These are phyloP conservation scores for Blumeria hordei DNA, from an alignment of 2,329 filamentous ascomycete species.

Conservation along the genomic window DNA sequence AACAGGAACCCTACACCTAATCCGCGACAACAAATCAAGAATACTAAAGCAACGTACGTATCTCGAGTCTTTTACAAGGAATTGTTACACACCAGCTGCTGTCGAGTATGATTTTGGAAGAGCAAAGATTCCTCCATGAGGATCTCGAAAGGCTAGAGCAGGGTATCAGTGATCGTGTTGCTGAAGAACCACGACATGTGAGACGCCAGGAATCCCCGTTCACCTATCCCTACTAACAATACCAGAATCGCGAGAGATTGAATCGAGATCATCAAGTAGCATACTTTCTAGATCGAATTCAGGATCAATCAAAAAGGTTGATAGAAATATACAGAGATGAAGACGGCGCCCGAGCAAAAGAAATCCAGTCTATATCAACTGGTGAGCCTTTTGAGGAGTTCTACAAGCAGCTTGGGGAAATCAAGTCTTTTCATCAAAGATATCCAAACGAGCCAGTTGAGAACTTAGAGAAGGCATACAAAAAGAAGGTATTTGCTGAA, in stretches of 20 bases:
- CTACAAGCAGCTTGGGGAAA: constrained; percentile 57
- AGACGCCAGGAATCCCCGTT: constrained; percentile 11
- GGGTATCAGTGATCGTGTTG: constrained; percentile 68
- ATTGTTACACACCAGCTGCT: not conserved
- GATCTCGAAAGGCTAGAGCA: constrained; percentile 91
- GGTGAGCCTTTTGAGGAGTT: constrained; percentile 82
- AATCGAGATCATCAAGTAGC: constrained; percentile 81
- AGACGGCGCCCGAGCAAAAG: constrained; percentile 44
- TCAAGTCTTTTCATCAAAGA: constrained; percentile 69
- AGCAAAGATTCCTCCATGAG: constrained; percentile 84
- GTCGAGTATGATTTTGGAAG: constrained; percentile 55
- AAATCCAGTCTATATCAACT: constrained; percentile 62
- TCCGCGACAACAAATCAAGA: too few species aligned
- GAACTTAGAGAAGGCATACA: constrained; percentile 83
- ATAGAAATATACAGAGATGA: constrained; percentile 67
- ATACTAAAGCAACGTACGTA: too few species aligned
- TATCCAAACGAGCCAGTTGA: constrained; percentile 92
- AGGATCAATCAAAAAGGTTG: constrained; percentile 60
- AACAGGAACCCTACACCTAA: too few species aligned
- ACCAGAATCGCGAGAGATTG: constrained; percentile 63
- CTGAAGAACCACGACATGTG: constrained; percentile 74
- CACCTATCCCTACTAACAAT: constrained; percentile 4
- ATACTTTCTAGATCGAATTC: constrained; percentile 67
- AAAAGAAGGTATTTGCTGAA: constrained; percentile 38
- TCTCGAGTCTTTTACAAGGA: not conserved